These are phyloP conservation scores for Cytospora paraplurivora DNA, from an alignment of 2,329 filamentous ascomycete genomes.

Conservation along the genomic window DNA sequence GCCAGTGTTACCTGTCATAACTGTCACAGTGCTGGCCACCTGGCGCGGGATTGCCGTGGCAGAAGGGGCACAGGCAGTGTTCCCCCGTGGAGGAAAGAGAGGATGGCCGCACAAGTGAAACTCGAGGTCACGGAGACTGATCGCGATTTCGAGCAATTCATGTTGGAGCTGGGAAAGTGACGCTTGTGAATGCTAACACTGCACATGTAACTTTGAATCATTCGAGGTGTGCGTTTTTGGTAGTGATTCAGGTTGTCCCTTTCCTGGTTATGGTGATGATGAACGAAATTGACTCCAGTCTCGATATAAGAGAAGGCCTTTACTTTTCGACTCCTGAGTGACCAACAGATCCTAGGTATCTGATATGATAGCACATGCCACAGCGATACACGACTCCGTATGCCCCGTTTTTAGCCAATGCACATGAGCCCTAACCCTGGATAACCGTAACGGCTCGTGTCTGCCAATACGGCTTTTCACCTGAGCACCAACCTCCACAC, in stretches of 20 bases:
- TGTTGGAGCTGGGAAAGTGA: constrained; percentile 7
- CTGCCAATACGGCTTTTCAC: background rate
- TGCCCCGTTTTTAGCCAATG: no score
- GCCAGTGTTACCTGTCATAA: background rate
- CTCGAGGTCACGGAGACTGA: background rate
- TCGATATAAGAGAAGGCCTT: no score
- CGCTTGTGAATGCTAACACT: constrained; percentile 5
- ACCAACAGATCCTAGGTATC: no score
- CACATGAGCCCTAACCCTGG: background rate
- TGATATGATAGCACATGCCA: no score
- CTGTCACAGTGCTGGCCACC: background rate
- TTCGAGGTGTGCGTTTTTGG: no score
- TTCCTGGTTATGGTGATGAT: no score
- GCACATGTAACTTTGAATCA: no score
- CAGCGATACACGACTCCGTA: no score
- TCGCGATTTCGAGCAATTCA: constrained; percentile 11
- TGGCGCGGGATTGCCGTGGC: constrained; percentile 10
- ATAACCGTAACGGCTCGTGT: background rate
- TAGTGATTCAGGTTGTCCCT: no score
- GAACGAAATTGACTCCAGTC: no score
- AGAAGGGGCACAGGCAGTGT: background rate
- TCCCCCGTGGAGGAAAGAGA: constrained; percentile 7
- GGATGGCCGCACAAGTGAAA: background rate
- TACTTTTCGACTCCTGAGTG: no score
- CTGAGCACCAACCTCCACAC: background rate